phyloP scores from a whole-genome alignment of 1,284 basidiomycete species.

The Ganoderma multipileum region DNA sequence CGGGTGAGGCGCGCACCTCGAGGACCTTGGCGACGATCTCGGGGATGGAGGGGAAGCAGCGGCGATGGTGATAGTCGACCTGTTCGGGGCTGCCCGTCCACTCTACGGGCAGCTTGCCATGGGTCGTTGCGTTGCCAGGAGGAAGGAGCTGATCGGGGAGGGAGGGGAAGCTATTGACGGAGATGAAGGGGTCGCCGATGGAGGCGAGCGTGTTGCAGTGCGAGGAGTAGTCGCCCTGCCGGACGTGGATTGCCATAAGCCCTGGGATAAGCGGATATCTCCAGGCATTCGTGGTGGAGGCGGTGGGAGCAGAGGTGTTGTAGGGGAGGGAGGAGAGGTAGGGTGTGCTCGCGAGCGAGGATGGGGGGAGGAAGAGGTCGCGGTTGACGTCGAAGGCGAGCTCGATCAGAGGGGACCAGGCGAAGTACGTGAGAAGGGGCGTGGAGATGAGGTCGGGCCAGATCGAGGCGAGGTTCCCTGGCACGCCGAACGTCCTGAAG shows the following conservation, averaged over 20 bases:
- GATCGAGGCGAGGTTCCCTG: conserved; percentile 50
- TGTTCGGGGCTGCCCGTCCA: background rate
- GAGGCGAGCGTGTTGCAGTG: conserved; percentile 57
- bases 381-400: conserved; percentile 50
- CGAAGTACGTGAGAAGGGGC: conserved; percentile 56
- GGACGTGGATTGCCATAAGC: conserved; percentile 63
- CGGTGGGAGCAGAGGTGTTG: conserved; percentile 26
- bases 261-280: conserved; percentile 38
- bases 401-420: conserved; percentile 68
- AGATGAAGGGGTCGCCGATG: conserved; percentile 49
- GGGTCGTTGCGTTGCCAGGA: background rate
- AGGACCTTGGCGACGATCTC: conserved; percentile 52
- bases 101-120: background rate
- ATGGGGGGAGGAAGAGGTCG: conserved; percentile 40
- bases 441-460: conserved; percentile 54
- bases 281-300: background rate
- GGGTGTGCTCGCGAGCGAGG: conserved; percentile 15
- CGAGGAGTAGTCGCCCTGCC: conserved; percentile 63
- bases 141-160: conserved; percentile 32
- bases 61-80: conserved; percentile 42
- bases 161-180: conserved; percentile 50
- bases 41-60: conserved; percentile 55
- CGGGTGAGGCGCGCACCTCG: conserved; percentile 40
- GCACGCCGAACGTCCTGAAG: conserved; percentile 59
- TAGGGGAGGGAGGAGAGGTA: conserved; percentile 20